phyloP scores from a whole-genome alignment of 768 basidiomycete genomes.

The Lactarius sp. region DNA sequence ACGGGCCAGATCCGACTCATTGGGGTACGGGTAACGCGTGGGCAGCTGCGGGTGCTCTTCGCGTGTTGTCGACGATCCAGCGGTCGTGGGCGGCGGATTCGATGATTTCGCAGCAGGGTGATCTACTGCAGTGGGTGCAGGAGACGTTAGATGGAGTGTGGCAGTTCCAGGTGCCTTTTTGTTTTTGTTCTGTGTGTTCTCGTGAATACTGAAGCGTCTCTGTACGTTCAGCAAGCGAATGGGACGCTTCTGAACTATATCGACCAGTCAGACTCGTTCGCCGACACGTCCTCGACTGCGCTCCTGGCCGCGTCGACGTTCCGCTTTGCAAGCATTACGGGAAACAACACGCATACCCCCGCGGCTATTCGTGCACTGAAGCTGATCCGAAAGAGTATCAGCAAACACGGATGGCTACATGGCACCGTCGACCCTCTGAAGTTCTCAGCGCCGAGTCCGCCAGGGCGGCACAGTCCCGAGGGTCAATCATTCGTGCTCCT shows the following conservation, averaged over 20 bases:
- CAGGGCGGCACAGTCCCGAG: conserved; percentile 23
- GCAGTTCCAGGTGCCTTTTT: conserved; percentile 38
- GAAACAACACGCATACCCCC: conserved; percentile 35
- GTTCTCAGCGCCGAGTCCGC: conserved; percentile 11
- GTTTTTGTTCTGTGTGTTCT: background rate
- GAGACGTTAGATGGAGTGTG: conserved; percentile 46
- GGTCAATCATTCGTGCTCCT: conserved; percentile 26
- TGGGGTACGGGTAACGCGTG: conserved; percentile 69
- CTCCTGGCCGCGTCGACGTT: conserved; percentile 53
- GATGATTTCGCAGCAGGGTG: conserved; percentile 37
- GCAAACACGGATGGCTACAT: conserved; percentile 28
- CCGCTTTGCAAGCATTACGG: conserved; percentile 44
- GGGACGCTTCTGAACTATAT: conserved; percentile 53
- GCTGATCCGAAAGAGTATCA: conserved; percentile 37
- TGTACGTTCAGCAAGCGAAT: conserved; percentile 34
- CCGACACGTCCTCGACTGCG: conserved; percentile 52
- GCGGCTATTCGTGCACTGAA: conserved; percentile 40
- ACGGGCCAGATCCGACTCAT: conserved; percentile 43
- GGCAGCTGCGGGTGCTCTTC: conserved; percentile 64
- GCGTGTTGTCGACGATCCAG: conserved; percentile 52
- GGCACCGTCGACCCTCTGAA: conserved; percentile 17
- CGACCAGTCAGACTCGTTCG: conserved; percentile 45
- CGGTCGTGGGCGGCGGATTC: conserved; percentile 36
- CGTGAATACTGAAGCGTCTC: background rate
- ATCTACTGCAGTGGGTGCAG: conserved; percentile 49